Evolutionary conservation across 1,284 basidiomycete species (phyloP).

Genomic region (Paramarasmius palmivorus): DNA sequence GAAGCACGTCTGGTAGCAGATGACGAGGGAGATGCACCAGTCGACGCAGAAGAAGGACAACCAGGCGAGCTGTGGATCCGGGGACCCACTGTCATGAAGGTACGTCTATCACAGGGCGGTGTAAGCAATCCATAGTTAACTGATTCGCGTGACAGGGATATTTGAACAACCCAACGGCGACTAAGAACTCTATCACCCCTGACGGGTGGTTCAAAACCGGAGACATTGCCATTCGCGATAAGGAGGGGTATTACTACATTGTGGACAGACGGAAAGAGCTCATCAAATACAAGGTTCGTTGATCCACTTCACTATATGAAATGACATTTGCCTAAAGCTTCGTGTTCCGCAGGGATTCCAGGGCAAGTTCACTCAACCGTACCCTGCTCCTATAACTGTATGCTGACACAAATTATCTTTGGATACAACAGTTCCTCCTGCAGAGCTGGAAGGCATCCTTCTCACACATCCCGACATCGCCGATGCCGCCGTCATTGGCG

Average conservation of each 20-base stretch:
- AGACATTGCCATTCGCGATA: conserved; percentile 66
- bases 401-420: conserved; percentile 3
- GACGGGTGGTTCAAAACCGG: conserved; percentile 87
- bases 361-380: conserved; percentile 33
- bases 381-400: conserved; percentile 18
- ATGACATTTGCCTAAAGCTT: background rate
- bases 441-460: conserved; percentile 78
- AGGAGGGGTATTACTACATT: conserved; percentile 65
- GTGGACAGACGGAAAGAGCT: conserved; percentile 79
- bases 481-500: conserved; percentile 75
- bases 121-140: background rate
- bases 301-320: background rate
- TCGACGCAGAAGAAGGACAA: conserved; percentile 21
- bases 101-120: conserved; percentile 1
- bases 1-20: conserved; percentile 74
- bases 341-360: conserved; percentile 51
- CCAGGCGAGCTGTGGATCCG: conserved; percentile 32
- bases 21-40: conserved; percentile 32
- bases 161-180: conserved; percentile 67
- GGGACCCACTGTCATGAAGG: conserved; percentile 32
- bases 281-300: conserved; percentile 76
- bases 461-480: conserved; percentile 71
- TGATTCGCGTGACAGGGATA: conserved; percentile 49
- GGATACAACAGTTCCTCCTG: conserved; percentile 65
- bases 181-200: conserved; percentile 61